A percentile compares a stretch with the other conserved stretches of the same genome.
phyloP scores from a whole-genome alignment of 345 rosid species.

The Eucalyptus regnans region DNA sequence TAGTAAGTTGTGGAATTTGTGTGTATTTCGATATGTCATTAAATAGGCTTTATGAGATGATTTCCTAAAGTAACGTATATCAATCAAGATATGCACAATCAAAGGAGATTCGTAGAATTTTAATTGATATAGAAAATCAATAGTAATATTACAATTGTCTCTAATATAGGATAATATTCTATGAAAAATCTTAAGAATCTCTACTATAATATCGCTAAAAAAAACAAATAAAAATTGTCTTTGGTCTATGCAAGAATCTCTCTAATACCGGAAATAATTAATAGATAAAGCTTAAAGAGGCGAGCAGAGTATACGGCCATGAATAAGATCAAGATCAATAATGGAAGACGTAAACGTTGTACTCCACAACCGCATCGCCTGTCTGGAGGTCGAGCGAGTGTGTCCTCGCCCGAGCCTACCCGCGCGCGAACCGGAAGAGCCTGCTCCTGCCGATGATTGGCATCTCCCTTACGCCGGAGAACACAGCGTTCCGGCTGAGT shows the following conservation, averaged over 20 bases:
- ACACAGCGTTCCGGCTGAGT: not conserved
- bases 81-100: not conserved
- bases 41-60: not conserved
- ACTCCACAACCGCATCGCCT: constrained; percentile 11
- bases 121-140: too few species aligned
- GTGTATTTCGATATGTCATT: too few species aligned
- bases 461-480: not conserved
- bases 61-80: not conserved
- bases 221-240: too few species aligned
- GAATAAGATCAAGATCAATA: not conserved
- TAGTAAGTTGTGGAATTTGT: not conserved
- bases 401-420: constrained; percentile 19
- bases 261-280: not conserved
- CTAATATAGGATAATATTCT: too few species aligned
- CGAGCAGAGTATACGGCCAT: not conserved
- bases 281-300: not conserved
- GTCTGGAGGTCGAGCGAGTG: not conserved
- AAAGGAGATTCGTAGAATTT: not conserved
- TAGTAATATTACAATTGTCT: too few species aligned
- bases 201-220: not conserved
- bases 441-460: constrained; percentile 15
- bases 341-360: constrained; percentile 20
- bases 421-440: constrained; percentile 10
- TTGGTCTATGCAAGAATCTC: not conserved
- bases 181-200: not conserved